phyloP scores from a whole-genome alignment of 192 early-diverging fungal genomes.

The Coemansia sp. region DNA sequence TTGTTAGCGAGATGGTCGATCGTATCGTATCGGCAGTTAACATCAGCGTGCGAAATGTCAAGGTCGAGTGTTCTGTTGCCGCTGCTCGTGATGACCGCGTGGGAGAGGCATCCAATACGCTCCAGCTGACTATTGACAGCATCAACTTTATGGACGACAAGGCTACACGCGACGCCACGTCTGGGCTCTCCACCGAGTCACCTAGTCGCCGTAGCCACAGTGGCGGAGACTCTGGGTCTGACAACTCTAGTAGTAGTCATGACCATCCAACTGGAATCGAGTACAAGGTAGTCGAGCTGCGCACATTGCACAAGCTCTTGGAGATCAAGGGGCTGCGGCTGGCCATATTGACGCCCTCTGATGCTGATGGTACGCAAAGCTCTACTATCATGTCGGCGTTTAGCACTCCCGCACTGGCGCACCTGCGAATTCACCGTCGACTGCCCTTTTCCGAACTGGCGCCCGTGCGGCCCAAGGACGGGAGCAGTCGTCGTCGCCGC shows the following conservation, averaged over 20 bases:
- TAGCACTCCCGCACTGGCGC: constrained; percentile 34
- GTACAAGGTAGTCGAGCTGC: constrained; percentile 50
- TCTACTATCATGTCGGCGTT: constrained; percentile 41
- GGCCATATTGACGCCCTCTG: constrained; percentile 12
- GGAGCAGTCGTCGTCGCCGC: neutral
- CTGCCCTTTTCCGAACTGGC: constrained; percentile 57
- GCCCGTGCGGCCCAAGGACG: constrained; percentile 27
- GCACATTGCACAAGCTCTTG: constrained; percentile 45
- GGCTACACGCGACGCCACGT: constrained; percentile 15
- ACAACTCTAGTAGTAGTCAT: constrained; percentile 18
- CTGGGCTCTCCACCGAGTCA: constrained; percentile 10
- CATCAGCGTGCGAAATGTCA: constrained; percentile 60
- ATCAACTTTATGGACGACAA: constrained; percentile 51
- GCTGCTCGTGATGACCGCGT: constrained; percentile 25
- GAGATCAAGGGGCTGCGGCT: constrained; percentile 42
- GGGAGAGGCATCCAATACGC: constrained; percentile 24
- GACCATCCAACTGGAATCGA: constrained; percentile 48
- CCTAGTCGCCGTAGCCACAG: constrained; percentile 14
- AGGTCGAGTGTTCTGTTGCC: constrained; percentile 32
- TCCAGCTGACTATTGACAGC: constrained; percentile 54
- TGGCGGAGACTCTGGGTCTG: constrained; percentile 20
- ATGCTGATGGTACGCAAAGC: neutral
- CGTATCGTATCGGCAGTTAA: constrained; percentile 82
- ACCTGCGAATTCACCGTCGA: constrained; percentile 52
- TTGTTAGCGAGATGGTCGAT: constrained; percentile 80